Evolutionary conservation across 2,329 filamentous ascomycete species (phyloP), one percentile per base, ranked within the genome.

Genomic region (Microthyrium microscopicum): DNA sequence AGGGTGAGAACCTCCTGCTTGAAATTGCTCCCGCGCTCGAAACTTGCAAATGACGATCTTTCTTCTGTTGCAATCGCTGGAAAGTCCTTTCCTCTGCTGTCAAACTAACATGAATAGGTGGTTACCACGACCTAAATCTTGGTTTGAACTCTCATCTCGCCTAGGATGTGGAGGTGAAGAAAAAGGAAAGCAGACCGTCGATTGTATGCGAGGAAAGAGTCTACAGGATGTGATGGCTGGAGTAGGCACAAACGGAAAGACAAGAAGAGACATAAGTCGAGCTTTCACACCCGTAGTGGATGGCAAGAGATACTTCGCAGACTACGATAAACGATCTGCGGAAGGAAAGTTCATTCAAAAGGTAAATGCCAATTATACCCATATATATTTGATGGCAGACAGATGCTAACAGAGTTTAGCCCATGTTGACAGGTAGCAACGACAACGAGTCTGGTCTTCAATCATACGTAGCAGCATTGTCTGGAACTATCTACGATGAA

Each of bases 111-210:
- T 34, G 52, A 24, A 27, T 19, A 16, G n/a, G 16, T 7, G 34
- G 34, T 11, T 24, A 21, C 22, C 32, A 36, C 7, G 26, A 7
- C 30, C 19, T 2, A 9, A 32, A 16, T 15, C 20, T 7, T 36
- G 34, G 34, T 36, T 22, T 18, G 20, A 35, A 4, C 20, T 27
- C 26, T 22, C 19, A 15, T 17, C 30, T 26, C 17, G 24, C 12
- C 26, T 36, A 11, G 34, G 34, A 5, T 36, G 34, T 25, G 34
- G 34, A 9, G 34, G 19, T 15, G 12, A 26, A 35, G 38, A 5
- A 42, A 43, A 7, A 44, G 38, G 3, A 37, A 39, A 5, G 37
- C 43, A 1, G 45, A 44, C 29, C 39, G 42, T 41, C 45, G 1
- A 34, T 38, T 19, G 33, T 44, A 39, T 40, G 22, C 22, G 22